Evolutionary conservation across 1,139 yeast species (phyloP), one percentile per base, ranked within the genome.

Genomic region (Suhomyces bribrorum): DNA sequence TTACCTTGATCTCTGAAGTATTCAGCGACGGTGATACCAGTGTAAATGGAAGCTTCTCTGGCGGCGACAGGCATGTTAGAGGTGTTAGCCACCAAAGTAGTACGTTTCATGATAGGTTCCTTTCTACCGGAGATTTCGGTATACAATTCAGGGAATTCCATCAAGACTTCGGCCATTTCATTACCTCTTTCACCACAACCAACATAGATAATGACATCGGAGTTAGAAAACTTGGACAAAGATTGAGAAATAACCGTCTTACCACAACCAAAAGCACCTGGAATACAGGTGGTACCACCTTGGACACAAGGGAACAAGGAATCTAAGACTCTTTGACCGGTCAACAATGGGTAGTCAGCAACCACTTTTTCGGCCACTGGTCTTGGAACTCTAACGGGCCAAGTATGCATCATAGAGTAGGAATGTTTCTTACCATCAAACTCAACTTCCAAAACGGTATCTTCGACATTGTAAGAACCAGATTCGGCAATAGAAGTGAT

Each of bases 51-150:
- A 32, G 99, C 99, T 72, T 92, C 99, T 80, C 99, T 86, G 16
- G 98, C 98, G 46, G 99, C 99, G 56, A 92, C 99, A 41, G 99
- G 99, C 99, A 92, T 92, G 66, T 92, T 92, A 25, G 97, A 92
- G 34, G 99, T 92, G 66, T 92, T 92, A 39, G 99, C 99, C 41
- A 92, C 98, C 64, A 92, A 79, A 30, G 97, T 86, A 32, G 99
- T 92, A 76, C 99, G 94, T 76, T 92, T 94, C 99, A 92, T 92
- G 62, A 92, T 94, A 50, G 98, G 97, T 70, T 92, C 99, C 72
- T 89, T 87, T 60, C 88, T 83, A 52, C 97, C 98, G 40, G 82
- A 77, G 43, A 88, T 73, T 66, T 89, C 97, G 44, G 97, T 89
- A 64, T 70, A 87, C 60, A 92, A 75, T 68, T 92, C 97, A 37